A percentile compares a stretch with the other conserved stretches of the same genome.
phyloP scores from a whole-genome alignment of 306 rosid species.

The Argentina anserina region DNA sequence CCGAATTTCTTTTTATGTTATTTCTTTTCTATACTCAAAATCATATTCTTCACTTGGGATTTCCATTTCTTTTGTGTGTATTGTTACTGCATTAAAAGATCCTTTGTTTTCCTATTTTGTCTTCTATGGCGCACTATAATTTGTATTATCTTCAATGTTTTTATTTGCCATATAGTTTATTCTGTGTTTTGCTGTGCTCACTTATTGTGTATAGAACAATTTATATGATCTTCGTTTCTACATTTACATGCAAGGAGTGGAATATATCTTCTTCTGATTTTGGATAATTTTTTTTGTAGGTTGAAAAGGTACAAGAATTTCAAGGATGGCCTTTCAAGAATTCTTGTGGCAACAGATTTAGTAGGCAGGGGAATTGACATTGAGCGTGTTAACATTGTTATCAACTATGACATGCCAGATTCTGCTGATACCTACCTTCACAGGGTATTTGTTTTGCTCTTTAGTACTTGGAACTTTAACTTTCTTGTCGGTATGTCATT shows the following conservation, averaged over 20 bases:
- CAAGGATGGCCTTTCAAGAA: conserved; percentile 77
- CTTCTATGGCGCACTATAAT: background rate
- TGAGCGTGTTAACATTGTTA: conserved; percentile 77
- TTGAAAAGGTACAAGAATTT: conserved; percentile 73
- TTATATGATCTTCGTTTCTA: background rate
- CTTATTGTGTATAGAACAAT: background rate
- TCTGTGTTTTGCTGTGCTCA: background rate
- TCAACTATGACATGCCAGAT: conserved; percentile 82
- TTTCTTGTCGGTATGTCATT: background rate
- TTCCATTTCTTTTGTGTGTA: background rate
- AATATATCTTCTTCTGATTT: conserved; percentile 15
- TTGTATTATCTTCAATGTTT: background rate
- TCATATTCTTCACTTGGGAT: background rate
- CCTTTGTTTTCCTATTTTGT: background rate
- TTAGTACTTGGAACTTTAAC: background rate
- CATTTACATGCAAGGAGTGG: background rate
- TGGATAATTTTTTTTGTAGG: too few species aligned
- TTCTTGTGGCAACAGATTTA: conserved; percentile 79
- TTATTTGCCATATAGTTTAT: background rate
- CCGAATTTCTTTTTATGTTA: background rate
- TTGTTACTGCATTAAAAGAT: background rate
- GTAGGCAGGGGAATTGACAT: conserved; percentile 85
- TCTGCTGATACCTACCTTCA: conserved; percentile 69
- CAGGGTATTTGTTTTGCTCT: conserved; percentile 42
- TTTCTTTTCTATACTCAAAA: background rate